phyloP scores from a whole-genome alignment of 768 basidiomycete genomes.

The Tubosaeta brunneosetosa region DNA sequence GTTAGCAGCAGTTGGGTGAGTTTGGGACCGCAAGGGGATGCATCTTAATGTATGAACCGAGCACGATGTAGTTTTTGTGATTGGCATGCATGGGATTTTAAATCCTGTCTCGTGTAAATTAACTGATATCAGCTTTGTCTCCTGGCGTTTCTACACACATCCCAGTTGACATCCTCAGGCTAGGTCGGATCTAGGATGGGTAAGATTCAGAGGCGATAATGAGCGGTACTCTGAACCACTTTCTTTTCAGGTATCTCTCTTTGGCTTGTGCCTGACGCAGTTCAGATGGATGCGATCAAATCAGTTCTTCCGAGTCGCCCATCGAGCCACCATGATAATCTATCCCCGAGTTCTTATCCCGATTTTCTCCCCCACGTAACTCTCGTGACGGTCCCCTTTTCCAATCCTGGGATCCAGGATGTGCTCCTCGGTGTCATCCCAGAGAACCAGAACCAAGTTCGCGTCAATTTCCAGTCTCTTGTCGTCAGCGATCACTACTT shows the following conservation, averaged over 20 bases:
- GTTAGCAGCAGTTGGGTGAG: slow-evolving; percentile 71
- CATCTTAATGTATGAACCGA: neutral
- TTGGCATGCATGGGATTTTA: neutral
- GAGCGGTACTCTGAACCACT: neutral
- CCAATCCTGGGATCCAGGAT: neutral
- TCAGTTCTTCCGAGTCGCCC: slow-evolving; percentile 43
- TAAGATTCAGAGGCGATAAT: slow-evolving; percentile 7
- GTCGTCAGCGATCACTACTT: slow-evolving; percentile 61
- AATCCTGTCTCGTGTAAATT: slow-evolving; percentile 9
- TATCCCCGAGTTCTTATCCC: slow-evolving; percentile 48
- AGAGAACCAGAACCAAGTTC: slow-evolving; percentile 30
- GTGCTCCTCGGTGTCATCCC: slow-evolving; percentile 41
- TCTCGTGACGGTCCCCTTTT: slow-evolving; percentile 42
- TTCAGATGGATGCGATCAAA: slow-evolving; percentile 41
- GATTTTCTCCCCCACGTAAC: slow-evolving; percentile 68
- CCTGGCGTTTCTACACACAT: neutral
- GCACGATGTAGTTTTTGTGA: neutral
- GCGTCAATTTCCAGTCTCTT: slow-evolving; percentile 48
- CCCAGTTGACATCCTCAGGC: too few species aligned
- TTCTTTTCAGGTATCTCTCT: slow-evolving; percentile 48
- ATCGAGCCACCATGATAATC: slow-evolving; percentile 5
- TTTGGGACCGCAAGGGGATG: slow-evolving; percentile 31
- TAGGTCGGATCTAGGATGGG: slow-evolving; percentile 13
- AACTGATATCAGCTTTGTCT: neutral
- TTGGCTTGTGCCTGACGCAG: slow-evolving; percentile 64